Evolutionary conservation across 148 eudicot genomes (phyloP).

Genomic region (Rhododendron vialii): DNA sequence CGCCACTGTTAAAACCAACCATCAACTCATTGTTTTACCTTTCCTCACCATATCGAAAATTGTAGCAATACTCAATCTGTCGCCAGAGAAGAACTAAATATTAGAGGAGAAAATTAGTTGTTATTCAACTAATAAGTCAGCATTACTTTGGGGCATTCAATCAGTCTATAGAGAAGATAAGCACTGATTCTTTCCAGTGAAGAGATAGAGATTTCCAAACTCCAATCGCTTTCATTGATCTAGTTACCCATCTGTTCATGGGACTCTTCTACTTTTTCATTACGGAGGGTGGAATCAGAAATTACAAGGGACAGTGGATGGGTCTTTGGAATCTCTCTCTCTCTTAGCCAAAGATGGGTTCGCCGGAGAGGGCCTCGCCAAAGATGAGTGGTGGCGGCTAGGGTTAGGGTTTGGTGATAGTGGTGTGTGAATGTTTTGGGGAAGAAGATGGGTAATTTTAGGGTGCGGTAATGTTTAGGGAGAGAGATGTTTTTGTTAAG

Average conservation of each 20-base stretch:
- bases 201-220: background rate
- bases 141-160: background rate
- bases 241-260: background rate
- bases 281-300: background rate
- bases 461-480: no score
- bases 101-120: background rate
- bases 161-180: background rate
- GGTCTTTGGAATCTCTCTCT: background rate
- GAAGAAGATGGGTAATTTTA: no score
- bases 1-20: no score
- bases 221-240: background rate
- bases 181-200: background rate
- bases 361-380: no score
- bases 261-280: background rate
- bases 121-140: background rate
- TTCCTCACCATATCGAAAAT: background rate
- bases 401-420: no score
- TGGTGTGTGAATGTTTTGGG: no score
- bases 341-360: no score
- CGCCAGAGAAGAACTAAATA: background rate
- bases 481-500: no score
- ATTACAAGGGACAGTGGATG: background rate
- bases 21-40: background rate
- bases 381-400: no score
- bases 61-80: background rate